Base-by-base conservation (phyloP, 805 yeast species). In the Cyberlindnera amylophila region DNA sequence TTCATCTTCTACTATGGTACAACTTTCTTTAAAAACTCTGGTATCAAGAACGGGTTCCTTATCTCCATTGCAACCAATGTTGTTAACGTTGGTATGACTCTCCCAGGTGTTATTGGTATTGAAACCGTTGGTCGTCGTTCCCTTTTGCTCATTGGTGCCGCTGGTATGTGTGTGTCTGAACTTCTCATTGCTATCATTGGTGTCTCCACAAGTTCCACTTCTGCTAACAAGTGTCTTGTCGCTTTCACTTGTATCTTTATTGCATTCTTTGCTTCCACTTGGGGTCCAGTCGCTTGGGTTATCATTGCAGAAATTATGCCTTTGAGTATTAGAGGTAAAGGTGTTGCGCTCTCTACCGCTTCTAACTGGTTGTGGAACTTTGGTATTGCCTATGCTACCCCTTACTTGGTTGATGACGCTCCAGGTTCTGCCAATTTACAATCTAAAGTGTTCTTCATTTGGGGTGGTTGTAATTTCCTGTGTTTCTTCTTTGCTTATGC, bases 201-300 rank as follows among this genome's bases (percentile, higher is more conserved):
- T 31, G 52, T 57, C 29, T 51, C 52, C 4, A 47, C 65, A 27
- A 52, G 50, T 16, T 49, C 65, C 27, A 54, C 49, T 21, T 54
- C 65, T 12, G 69, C 74, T 9, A 66, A 71, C 39, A 69, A 72
- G 59, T 73, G 69, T 35, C 66, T 74, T 55, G 71, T 78, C 54
- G 79, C 78, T 16, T 72, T 75, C 52, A 62, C 70, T 4, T 77
- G 79, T 61, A 49, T 75, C 47, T 86, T 82, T 59, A 81, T 86
- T 52, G 79, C 82, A 42, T 81, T 81, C 61, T 83, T 84, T 67
- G 95, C 93, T 8, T 72, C 86, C 4, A 76, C 91, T 18, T 86
- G 93, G 91, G 91, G 91, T 61, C 89, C 93, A 31, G 78, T 76
- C 47, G 79, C 77, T 31, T 86, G 91, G 90, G 86, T 77, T 36